Conservation (phyloP, 2,329 filamentous ascomycete genomes). For the Ceratocystis lukuohia region DNA sequence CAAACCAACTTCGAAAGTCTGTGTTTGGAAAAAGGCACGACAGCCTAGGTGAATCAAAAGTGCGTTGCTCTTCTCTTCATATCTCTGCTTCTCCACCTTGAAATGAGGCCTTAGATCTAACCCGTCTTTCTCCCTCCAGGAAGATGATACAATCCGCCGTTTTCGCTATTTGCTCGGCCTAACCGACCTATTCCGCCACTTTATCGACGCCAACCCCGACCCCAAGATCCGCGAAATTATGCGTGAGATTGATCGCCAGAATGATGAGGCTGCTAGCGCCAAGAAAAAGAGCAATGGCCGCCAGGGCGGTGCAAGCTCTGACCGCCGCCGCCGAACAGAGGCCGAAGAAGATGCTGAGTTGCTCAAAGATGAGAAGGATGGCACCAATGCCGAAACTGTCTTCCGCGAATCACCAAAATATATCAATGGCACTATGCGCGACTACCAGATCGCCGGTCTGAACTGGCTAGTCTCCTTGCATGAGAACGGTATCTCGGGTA, state of each 20-base stretch:
- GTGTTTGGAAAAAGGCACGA: slow-evolving; percentile 94
- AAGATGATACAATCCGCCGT: slow-evolving; percentile 86
- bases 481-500: slow-evolving; percentile 97
- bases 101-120: neutral
- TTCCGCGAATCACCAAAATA: slow-evolving; percentile 92
- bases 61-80: slow-evolving; percentile 28
- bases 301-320: slow-evolving; percentile 70
- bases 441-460: slow-evolving; percentile 88
- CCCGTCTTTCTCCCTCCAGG: slow-evolving; percentile 36
- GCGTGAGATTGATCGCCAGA: slow-evolving; percentile 85
- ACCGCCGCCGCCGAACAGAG: slow-evolving; percentile 76
- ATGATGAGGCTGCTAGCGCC: slow-evolving; percentile 54
- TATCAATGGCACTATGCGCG: slow-evolving; percentile 78
- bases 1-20: slow-evolving; percentile 76
- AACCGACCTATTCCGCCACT: slow-evolving; percentile 94
- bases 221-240: slow-evolving; percentile 90
- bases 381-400: slow-evolving; percentile 71
- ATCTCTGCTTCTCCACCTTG: slow-evolving; percentile 10
- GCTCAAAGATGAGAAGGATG: slow-evolving; percentile 74
- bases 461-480: slow-evolving; percentile 98
- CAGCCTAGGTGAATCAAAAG: slow-evolving; percentile 81
- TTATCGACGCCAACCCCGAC: slow-evolving; percentile 95
- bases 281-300: slow-evolving; percentile 62
- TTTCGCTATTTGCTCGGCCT: slow-evolving; percentile 91
- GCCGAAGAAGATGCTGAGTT: slow-evolving; percentile 94